Evolutionary conservation across 495 filamentous ascomycete genomes (phyloP).

Genomic region (Penicillium maclennaniae): DNA sequence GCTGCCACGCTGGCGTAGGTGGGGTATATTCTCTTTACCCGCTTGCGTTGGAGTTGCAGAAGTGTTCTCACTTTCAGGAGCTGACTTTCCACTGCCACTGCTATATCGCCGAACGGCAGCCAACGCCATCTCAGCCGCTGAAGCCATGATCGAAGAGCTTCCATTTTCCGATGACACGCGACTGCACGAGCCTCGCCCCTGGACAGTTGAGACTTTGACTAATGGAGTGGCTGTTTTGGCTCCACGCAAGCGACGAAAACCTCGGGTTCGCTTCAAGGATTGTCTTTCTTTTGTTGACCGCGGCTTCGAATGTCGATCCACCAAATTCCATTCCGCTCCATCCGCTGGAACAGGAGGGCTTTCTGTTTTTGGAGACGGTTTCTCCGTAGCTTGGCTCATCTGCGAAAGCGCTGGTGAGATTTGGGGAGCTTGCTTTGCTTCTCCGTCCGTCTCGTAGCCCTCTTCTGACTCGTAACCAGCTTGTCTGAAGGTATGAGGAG

Average conservation of each 20-base stretch:
- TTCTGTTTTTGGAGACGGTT: conserved; percentile 21
- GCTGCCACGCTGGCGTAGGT: conserved; percentile 29
- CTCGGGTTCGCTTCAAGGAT: conserved; percentile 14
- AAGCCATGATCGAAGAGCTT: conserved; percentile 25
- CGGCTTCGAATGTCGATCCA: conserved; percentile 25
- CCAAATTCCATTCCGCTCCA: conserved; percentile 38
- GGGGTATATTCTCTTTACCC: conserved; percentile 27
- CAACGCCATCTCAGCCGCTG: conserved; percentile 37
- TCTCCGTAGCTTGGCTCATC: conserved; percentile 31
- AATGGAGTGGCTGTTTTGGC: conserved; percentile 33
- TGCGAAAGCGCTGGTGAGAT: conserved; percentile 36
- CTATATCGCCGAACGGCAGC: conserved; percentile 38
- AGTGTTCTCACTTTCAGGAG: conserved; percentile 8
- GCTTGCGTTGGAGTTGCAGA: not conserved
- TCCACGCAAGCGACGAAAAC: conserved; percentile 29
- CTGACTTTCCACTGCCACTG: conserved; percentile 23
- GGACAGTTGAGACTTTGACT: conserved; percentile 27
- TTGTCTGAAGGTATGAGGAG: conserved; percentile 37
- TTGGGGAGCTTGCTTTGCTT: conserved; percentile 18
- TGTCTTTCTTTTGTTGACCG: conserved; percentile 13
- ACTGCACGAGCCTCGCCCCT: conserved; percentile 37
- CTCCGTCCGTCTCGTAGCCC: conserved; percentile 45
- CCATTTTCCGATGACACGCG: conserved; percentile 12
- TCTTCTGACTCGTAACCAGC: conserved; percentile 30
- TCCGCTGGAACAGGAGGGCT: conserved; percentile 24